Conservation (phyloP, 2,329 filamentous ascomycete species). For the Endocalyx cinctus region DNA sequence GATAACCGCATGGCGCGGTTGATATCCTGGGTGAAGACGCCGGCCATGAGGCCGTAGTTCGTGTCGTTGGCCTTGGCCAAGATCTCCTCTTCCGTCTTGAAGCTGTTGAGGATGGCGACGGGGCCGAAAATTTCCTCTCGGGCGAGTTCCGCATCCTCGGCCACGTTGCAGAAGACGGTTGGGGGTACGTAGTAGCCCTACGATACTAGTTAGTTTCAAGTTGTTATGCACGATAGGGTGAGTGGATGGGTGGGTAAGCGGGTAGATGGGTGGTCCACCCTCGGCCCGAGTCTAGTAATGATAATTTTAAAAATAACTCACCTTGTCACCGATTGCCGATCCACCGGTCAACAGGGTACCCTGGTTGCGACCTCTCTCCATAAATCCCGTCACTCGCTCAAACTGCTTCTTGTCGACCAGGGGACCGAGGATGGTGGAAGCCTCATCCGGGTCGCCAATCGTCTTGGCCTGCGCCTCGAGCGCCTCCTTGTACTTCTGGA, state of each 20-base stretch:
- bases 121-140: slow-evolving; percentile 62
- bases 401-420: slow-evolving; percentile 48
- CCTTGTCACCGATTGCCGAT: too few relatives aligned
- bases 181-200: too few relatives aligned
- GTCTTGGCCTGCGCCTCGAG: slow-evolving; percentile 37
- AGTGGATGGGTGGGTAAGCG: too few relatives aligned
- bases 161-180: slow-evolving; percentile 39
- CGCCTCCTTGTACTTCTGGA: slow-evolving; percentile 50
- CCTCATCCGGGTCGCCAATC: slow-evolving; percentile 31
- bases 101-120: slow-evolving; percentile 54
- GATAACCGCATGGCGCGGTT: slow-evolving; percentile 38
- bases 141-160: slow-evolving; percentile 43
- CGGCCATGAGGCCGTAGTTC: slow-evolving; percentile 51
- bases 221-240: too few relatives aligned
- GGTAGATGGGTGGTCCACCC: too few relatives aligned
- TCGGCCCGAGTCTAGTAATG: too few relatives aligned
- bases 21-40: slow-evolving; percentile 51
- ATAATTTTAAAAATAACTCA: too few relatives aligned
- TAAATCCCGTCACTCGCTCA: slow-evolving; percentile 39
- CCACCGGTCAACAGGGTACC: too few relatives aligned
- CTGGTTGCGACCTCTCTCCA: slow-evolving; percentile 39
- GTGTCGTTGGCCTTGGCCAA: slow-evolving; percentile 51
- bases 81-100: slow-evolving; percentile 53
- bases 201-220: too few relatives aligned
- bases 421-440: slow-evolving; percentile 36